Evolutionary conservation across 306 rosid genomes (phyloP).

Genomic region (Myrica gale): DNA sequence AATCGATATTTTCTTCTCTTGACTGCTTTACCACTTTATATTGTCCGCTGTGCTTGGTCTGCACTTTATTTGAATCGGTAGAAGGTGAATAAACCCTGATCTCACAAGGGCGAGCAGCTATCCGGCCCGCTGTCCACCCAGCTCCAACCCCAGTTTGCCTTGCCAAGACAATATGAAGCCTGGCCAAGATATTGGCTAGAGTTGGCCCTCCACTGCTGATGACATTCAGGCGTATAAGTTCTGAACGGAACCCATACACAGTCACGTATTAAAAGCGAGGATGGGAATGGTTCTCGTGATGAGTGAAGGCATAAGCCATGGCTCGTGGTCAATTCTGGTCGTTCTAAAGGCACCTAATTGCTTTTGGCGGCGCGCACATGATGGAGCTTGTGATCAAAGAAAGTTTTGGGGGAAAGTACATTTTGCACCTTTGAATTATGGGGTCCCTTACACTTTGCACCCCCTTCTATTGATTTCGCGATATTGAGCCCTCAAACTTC

Average conservation of each 20-base stretch:
- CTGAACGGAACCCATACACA: not conserved
- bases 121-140: slow-evolving; percentile 85
- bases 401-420: too few species aligned
- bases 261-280: slow-evolving; percentile 2
- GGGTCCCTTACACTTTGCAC: too few species aligned
- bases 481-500: too few species aligned
- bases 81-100: slow-evolving; percentile 45
- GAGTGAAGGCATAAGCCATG: slow-evolving; percentile 84
- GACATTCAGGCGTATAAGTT: slow-evolving; percentile 16
- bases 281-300: slow-evolving; percentile 22
- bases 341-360: slow-evolving; percentile 80
- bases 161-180: slow-evolving; percentile 56
- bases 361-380: not conserved
- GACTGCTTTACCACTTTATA: slow-evolving; percentile 32
- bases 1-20: slow-evolving; percentile 27
- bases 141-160: slow-evolving; percentile 88
- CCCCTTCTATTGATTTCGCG: too few species aligned
- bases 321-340: slow-evolving; percentile 54
- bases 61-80: slow-evolving; percentile 45
- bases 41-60: slow-evolving; percentile 32
- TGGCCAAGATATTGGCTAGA: slow-evolving; percentile 67
- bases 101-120: slow-evolving; percentile 90
- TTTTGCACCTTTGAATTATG: too few species aligned
- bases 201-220: slow-evolving; percentile 78
- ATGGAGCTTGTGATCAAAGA: too few species aligned